Evolutionary conservation across 495 filamentous ascomycete species (phyloP), one percentile per base, ranked within the genome.

Genomic region (Entonaema liquescens): DNA sequence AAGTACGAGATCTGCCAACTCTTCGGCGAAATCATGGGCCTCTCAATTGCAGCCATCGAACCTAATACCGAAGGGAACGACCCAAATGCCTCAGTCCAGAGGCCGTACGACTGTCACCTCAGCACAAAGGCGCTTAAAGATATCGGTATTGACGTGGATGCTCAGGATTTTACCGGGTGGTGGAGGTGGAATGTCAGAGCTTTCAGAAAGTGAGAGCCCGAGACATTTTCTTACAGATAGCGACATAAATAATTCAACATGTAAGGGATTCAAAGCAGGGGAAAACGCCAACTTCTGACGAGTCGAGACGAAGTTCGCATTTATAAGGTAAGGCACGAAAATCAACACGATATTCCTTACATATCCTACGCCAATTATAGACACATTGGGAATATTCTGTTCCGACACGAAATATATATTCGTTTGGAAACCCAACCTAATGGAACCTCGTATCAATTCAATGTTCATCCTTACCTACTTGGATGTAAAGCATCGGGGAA

Each of bases 1-100:
- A 97, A 97, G 83, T 97, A 94, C 76, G 89, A 94, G 79, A 97
- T 98, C 49, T 94, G 91, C 76, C 81, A 93, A 81, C 81, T 88
- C 19, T 87, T 98, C 74, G 91, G 88, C 15, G 89, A 94, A 67
- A 92, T 97, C 62, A 85, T 95, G 82, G 93, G 92, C 1, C 77
- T 96, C 56, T 83, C 91, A 7, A 79, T 93, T n/a, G 84, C 87
- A 36, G 85, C 87, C 26, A 90, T 98, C 79, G 83, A 86, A 67
- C 80, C 88, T 11, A 93, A 93, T 72, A 85, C 90, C 60, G 84
- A 93, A 74, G 91, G 89, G 5, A 91, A 93, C 72, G 92, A 95
- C 60, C 91, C 90, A 26, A 89, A 88, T 38, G 89, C 89, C 28
- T 82, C 84, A 23, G 92, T 93, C 15, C 85, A 93, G 82, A 86